Conservation (phyloP, 371 early-diverging fungal species). For the Actinomortierella wolfii region DNA sequence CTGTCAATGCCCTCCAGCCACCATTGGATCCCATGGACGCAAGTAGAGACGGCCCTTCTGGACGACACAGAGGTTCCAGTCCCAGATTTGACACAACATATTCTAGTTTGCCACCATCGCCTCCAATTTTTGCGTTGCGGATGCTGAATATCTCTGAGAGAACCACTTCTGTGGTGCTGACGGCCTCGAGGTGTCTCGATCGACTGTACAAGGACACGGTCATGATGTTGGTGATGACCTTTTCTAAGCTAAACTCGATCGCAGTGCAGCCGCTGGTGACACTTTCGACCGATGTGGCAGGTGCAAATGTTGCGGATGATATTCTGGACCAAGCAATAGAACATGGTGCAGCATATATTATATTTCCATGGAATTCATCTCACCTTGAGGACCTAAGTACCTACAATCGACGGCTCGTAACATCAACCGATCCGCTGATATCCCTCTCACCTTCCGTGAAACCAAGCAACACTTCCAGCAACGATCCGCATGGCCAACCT, state of each 20-base stretch:
- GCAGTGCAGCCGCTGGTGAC: constrained; percentile 33
- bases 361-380: constrained; percentile 43
- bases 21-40: too few relatives aligned
- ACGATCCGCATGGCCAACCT: constrained; percentile 15
- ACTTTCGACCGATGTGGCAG: constrained; percentile 24
- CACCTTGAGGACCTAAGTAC: constrained; percentile 17
- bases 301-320: constrained; percentile 28
- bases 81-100: too few relatives aligned
- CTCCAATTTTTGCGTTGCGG: constrained; percentile 25
- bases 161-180: constrained; percentile 37
- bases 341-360: constrained; percentile 31
- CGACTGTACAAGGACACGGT: constrained; percentile 44
- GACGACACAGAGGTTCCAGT: too few relatives aligned
- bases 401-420: not conserved
- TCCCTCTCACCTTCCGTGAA: not conserved
- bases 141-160: constrained; percentile 37
- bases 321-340: constrained; percentile 34
- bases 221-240: constrained; percentile 47
- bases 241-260: constrained; percentile 36
- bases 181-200: constrained; percentile 44
- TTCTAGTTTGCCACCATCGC: too few relatives aligned
- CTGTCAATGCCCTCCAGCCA: too few relatives aligned
- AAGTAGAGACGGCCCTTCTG: too few relatives aligned
- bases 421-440: not conserved
- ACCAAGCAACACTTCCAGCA: constrained; percentile 8